Base-by-base conservation (phyloP, 75 land plant genomes). In the Pseudotsuga menziesii region DNA sequence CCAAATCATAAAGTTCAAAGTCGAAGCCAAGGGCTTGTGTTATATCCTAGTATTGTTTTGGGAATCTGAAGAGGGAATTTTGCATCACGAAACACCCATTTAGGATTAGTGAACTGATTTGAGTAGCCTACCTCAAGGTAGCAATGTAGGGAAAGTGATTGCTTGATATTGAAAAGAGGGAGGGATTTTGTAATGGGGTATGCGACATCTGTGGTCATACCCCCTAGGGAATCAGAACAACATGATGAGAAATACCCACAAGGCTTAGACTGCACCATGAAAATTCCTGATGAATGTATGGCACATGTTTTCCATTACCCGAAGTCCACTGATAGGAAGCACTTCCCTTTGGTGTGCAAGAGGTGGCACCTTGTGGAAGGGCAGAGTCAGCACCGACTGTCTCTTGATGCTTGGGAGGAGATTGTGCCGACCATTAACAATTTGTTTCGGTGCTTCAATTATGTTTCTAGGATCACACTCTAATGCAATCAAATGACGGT, bases 271-370 rank as follows among this genome's bases (percentile, higher is more conserved):
- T 77, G 67, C 63, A 83, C 82, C 15, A 25, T 64, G 19, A 36
- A 27, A 15, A 76, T 80, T 5, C 88, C 88, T 26, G 88, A 86
- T 57, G 88, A 86, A 76, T 83, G 85, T 52, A 61, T 86, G 76
- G 82, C 80, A 29, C 39, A 29, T 41, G 67, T 86, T 25, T 86
- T 86, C 25, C 71, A 75, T 5, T 70, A 83, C 22, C 70, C 83
- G 67, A 39, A 58, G 16, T 15, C 76, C 19, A 27, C 52, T n/a
- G 88, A 86, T 62, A 67, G 85, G 7, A 83, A 73, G 14, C 61
- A 19, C 9, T 83, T 82, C 55, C 80, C 88, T 20, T 63, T 86
- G 27, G 88, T 86, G 22, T 86, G 88, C 82, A 76, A 74, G 66
- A 61, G 88, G 17, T 86, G 88, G 88, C 58, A 80, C 77, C 41